A percentile compares a stretch with the other conserved stretches of the same genome.
These are phyloP conservation scores for Exophiala bonariae DNA, from an alignment of 2,329 filamentous ascomycete species.

Conservation along the genomic window DNA sequence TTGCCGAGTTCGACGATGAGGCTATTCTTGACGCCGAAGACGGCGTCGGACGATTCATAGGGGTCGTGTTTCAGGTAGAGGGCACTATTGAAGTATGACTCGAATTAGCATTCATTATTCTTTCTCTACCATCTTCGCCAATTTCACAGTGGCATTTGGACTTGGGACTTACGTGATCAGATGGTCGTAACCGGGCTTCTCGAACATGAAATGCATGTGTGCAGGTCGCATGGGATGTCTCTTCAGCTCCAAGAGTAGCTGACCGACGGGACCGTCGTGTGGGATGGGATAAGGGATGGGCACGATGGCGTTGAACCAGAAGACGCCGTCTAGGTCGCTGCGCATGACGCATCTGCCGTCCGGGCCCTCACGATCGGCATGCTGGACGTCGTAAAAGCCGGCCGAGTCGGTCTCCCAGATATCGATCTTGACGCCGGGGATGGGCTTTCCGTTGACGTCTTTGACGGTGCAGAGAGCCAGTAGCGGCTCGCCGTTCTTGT, in stretches of 20 bases:
- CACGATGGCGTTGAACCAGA: conserved; percentile 83
- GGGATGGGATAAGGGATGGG: conserved; percentile 86
- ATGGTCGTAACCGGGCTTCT: conserved; percentile 74
- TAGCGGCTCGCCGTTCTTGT: conserved; percentile 67
- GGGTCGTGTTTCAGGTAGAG: conserved; percentile 32
- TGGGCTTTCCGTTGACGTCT: conserved; percentile 63
- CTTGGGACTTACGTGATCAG: conserved; percentile 79
- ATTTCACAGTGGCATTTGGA: conserved; percentile 2
- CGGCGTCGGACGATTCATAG: conserved; percentile 32
- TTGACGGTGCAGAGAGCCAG: conserved; percentile 72
- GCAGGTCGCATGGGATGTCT: conserved; percentile 76
- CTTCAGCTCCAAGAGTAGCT: conserved; percentile 63
- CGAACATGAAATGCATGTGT: conserved; percentile 89
- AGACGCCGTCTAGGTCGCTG: conserved; percentile 69
- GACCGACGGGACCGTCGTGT: conserved; percentile 78
- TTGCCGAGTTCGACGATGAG: conserved; percentile 31
- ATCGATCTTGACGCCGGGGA: conserved; percentile 69
- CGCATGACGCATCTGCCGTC: conserved; percentile 72
- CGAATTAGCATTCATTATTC: too few species aligned
- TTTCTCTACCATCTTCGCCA: too few species aligned
- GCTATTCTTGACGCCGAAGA: conserved; percentile 35
- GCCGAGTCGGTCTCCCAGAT: conserved; percentile 82
- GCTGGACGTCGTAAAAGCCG: conserved; percentile 82
- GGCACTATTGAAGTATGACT: conserved; percentile 21
- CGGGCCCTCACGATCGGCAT: conserved; percentile 61